A percentile compares a stretch with the other conserved stretches of the same genome.
Conservation (phyloP, 2,329 filamentous ascomycete species). For the Malbranchea zuffiana region DNA sequence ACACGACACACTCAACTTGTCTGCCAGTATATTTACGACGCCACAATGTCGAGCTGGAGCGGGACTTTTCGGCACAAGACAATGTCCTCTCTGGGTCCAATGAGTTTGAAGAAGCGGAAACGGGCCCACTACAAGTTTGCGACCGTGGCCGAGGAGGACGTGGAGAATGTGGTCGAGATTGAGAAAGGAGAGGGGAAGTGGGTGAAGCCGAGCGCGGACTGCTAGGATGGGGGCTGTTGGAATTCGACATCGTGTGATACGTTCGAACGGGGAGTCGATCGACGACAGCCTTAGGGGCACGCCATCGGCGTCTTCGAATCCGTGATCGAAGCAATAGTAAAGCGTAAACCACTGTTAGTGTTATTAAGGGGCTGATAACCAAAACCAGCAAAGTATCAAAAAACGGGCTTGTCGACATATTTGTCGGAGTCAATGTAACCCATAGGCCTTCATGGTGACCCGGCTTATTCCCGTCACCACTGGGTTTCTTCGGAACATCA, state of each 20-base stretch:
- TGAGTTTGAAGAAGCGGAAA: slow-evolving; percentile 19
- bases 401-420: slow-evolving; percentile 77
- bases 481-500: slow-evolving; percentile 6
- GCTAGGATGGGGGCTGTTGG: slow-evolving; percentile 50
- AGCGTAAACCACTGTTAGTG: slow-evolving; percentile 83
- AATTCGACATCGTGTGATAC: slow-evolving; percentile 70
- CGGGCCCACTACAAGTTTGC: slow-evolving; percentile 27
- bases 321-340: slow-evolving; percentile 77
- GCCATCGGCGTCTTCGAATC: slow-evolving; percentile 80
- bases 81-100: slow-evolving; percentile 7
- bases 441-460: slow-evolving; percentile 69
- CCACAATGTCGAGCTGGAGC: slow-evolving; percentile 29
- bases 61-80: slow-evolving; percentile 37
- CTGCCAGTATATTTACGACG: slow-evolving; percentile 51
- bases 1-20: slow-evolving; percentile 86
- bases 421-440: slow-evolving; percentile 92
- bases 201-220: slow-evolving; percentile 57
- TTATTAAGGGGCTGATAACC: slow-evolving; percentile 88
- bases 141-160: slow-evolving; percentile 28
- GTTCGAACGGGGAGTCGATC: slow-evolving; percentile 90
- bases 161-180: slow-evolving; percentile 21
- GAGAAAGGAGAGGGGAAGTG: slow-evolving; percentile 63
- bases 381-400: slow-evolving; percentile 93
- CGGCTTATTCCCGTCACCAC: slow-evolving; percentile 29
- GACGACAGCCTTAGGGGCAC: slow-evolving; percentile 93